Percentiles rank a stretch among this genome's conserved stretches.
phyloP scores from a whole-genome alignment of 495 filamentous ascomycete species.

The Lepraria neglecta region DNA sequence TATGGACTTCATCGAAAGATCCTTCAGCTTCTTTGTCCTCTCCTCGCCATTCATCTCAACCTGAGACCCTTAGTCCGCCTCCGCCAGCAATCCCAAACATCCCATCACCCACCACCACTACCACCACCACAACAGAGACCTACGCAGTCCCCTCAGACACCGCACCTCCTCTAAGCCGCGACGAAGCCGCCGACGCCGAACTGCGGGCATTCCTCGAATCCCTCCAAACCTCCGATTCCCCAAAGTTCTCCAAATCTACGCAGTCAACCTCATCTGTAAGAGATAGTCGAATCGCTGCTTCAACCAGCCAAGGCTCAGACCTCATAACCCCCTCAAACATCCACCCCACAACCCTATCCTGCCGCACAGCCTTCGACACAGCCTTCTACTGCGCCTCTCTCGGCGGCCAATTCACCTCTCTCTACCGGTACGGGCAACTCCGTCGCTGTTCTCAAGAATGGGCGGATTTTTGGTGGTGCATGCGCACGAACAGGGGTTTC shows the following conservation, averaged over 20 bases:
- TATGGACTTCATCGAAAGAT: slow-evolving; percentile 35
- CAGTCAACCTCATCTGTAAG: no score
- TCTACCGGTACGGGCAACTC: slow-evolving; percentile 78
- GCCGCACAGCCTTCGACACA: slow-evolving; percentile 80
- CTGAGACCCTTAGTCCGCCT: neutral
- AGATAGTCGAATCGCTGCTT: no score
- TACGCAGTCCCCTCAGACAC: slow-evolving; percentile 13
- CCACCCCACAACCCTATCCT: slow-evolving; percentile 77
- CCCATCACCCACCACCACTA: slow-evolving; percentile 11
- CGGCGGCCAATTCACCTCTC: slow-evolving; percentile 75
- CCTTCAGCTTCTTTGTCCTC: neutral
- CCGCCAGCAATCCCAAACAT: neutral
- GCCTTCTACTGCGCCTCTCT: slow-evolving; percentile 94
- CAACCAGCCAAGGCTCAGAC: neutral
- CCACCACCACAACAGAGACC: neutral
- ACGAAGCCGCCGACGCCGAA: slow-evolving; percentile 57
- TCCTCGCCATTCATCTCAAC: no score
- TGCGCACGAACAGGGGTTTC: slow-evolving; percentile 60
- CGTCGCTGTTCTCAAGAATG: slow-evolving; percentile 72
- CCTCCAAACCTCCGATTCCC: slow-evolving; percentile 34
- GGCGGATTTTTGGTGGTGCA: slow-evolving; percentile 92
- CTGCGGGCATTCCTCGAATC: slow-evolving; percentile 52
- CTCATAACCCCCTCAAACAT: slow-evolving; percentile 54
- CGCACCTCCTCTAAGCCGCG: slow-evolving; percentile 39
- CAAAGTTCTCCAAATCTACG: slow-evolving; percentile 16